Conservation (phyloP, 805 yeast species). For the Yarrowia bubula region DNA sequence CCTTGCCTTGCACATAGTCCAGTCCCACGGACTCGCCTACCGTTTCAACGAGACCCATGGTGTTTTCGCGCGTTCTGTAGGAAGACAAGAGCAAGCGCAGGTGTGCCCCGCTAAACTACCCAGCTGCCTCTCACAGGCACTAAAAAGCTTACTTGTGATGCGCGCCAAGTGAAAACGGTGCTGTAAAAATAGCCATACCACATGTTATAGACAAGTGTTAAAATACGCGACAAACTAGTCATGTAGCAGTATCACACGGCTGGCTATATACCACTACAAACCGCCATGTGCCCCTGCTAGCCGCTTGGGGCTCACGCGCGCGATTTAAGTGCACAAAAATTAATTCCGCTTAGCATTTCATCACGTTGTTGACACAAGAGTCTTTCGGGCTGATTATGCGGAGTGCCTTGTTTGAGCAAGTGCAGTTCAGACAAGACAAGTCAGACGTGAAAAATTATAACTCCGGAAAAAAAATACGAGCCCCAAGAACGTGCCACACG, state of each 20-base stretch:
- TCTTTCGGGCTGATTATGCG: constrained; percentile 5
- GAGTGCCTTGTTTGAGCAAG: not conserved
- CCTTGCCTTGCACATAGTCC: constrained; percentile 1
- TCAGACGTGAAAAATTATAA: not conserved
- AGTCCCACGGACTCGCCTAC: constrained; percentile 11
- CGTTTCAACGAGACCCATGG: constrained; percentile 8
- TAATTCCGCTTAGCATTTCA: not conserved
- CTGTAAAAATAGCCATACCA: too few species aligned
- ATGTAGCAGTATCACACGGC: too few species aligned
- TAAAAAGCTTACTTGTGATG: too few species aligned
- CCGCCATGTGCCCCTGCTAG: too few species aligned
- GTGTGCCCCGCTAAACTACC: not conserved
- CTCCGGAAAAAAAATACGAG: too few species aligned
- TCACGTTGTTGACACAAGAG: not conserved
- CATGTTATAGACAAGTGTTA: too few species aligned
- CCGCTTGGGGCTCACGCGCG: not conserved
- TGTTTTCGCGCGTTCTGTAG: not conserved
- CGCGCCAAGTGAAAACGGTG: too few species aligned
- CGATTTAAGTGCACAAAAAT: not conserved
- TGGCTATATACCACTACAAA: too few species aligned
- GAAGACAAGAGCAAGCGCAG: not conserved
- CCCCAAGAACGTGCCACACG: too few species aligned
- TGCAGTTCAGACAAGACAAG: not conserved
- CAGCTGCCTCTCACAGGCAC: too few species aligned
- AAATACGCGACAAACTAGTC: too few species aligned